Evolutionary conservation across 1,139 yeast species (phyloP).

Genomic region (Yamadazyma friedrichii): DNA sequence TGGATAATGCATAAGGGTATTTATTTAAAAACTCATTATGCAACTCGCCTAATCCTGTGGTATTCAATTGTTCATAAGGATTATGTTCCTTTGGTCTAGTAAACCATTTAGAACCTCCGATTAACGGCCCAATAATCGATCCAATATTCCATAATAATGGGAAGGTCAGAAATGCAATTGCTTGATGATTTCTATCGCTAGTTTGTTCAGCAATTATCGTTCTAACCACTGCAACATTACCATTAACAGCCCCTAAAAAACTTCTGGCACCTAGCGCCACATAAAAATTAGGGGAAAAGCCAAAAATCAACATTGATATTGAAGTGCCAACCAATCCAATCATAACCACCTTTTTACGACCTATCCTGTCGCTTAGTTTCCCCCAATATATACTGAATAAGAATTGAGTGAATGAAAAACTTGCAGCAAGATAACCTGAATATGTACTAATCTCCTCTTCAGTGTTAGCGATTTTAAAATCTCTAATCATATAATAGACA

Average conservation of each 20-base stretch:
- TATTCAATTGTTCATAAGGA: slow-evolving; percentile 1
- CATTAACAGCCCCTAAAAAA: slow-evolving; percentile 56
- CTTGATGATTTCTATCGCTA: slow-evolving; percentile 54
- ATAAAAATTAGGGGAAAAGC: slow-evolving; percentile 49
- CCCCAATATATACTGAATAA: slow-evolving; percentile 63
- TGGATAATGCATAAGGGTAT: slow-evolving; percentile 62
- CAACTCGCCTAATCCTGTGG: slow-evolving; percentile 1
- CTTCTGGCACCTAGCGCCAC: slow-evolving; percentile 53
- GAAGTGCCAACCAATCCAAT: slow-evolving; percentile 53
- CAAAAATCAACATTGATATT: slow-evolving; percentile 48
- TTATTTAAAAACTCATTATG: slow-evolving; percentile 13
- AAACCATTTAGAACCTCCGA: slow-evolving; percentile 46
- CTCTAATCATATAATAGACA: slow-evolving; percentile 61
- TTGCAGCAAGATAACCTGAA: slow-evolving; percentile 58
- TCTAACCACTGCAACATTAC: slow-evolving; percentile 60
- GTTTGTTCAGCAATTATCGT: slow-evolving; percentile 63
- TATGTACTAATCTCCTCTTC: slow-evolving; percentile 54
- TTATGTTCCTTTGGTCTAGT: slow-evolving; percentile 26
- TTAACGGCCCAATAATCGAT: slow-evolving; percentile 45
- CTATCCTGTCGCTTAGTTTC: slow-evolving; percentile 48
- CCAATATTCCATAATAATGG: slow-evolving; percentile 63
- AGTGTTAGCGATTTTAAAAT: slow-evolving; percentile 50
- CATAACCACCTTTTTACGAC: slow-evolving; percentile 57
- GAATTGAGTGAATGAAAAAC: slow-evolving; percentile 55
- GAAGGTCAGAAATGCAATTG: slow-evolving; percentile 58